A percentile compares a stretch with the other conserved stretches of the same genome.
phyloP scores from a whole-genome alignment of 768 basidiomycete species.

The Macrolepiota albuminosa region DNA sequence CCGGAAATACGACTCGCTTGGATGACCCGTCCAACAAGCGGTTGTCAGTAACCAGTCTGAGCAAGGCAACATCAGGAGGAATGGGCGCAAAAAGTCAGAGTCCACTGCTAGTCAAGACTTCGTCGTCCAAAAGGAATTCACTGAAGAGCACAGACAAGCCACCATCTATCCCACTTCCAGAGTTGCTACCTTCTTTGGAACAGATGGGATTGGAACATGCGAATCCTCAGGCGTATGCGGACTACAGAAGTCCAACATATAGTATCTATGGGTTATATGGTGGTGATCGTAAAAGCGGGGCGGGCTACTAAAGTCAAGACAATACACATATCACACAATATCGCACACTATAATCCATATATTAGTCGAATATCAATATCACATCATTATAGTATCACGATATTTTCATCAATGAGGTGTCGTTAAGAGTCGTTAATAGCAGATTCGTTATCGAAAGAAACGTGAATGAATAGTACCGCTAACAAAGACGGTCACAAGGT shows the following conservation, averaged over 20 bases:
- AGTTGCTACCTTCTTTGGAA: conserved; percentile 64
- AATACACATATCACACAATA: conserved; percentile 1
- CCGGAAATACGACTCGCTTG: conserved; percentile 9
- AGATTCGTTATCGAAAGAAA: not conserved
- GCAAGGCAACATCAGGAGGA: conserved; percentile 21
- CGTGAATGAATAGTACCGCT: not conserved
- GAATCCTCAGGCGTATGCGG: conserved; percentile 56
- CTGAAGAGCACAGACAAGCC: conserved; percentile 50
- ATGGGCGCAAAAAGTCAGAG: not conserved
- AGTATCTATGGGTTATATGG: conserved; percentile 78
- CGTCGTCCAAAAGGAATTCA: conserved; percentile 2
- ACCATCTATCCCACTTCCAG: conserved; percentile 78
- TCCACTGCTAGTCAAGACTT: not conserved
- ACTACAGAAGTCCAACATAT: conserved; percentile 77
- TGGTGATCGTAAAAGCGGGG: conserved; percentile 48
- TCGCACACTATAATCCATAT: not conserved
- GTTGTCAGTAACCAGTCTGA: conserved; percentile 21
- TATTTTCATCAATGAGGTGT: not conserved
- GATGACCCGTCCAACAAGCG: conserved; percentile 9
- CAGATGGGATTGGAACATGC: conserved; percentile 72
- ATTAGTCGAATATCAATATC: not conserved
- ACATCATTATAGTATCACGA: not conserved
- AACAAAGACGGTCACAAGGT: not conserved
- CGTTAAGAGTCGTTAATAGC: not conserved
- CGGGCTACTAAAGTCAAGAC: conserved; percentile 2